Base-by-base conservation (phyloP, 768 basidiomycete species). In the Amanita rimosa region DNA sequence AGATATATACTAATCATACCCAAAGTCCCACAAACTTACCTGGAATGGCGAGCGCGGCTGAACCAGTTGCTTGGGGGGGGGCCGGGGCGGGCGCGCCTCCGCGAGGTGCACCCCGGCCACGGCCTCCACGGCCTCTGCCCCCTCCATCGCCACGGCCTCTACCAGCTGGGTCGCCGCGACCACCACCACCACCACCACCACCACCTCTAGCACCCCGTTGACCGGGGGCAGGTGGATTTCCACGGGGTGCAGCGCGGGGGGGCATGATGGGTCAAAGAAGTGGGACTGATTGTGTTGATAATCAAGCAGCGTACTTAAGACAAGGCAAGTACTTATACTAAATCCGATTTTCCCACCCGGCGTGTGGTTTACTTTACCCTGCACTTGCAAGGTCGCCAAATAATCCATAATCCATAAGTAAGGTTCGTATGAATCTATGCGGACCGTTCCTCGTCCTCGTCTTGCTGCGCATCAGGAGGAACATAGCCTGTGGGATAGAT, bases 31-130 rank as follows among this genome's bases (percentile, higher is more conserved):
- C 33, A 8, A 34, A 43, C 48, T 41, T 50, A 42, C 59, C 58
- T 50, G 63, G 57, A 41, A 57, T 49, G 45, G 56, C 46, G 58
- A 52, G 50, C 4, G 52, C 27, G 8, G 26, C 26, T 43, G 26
- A n/a, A 27, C 57, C 50, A 45, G 43, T 29, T 31, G 59, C 53
- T 55, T 54, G 59, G 31, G n/a, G 44, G 59, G 17, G 44, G 26
- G 11, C 45, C 10, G 52, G 46, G 11, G 3, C 16, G 10, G 29
- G 27, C 9, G 50, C 55, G 51, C 49, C 58, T 29, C 60, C 58
- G 57, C 49, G 36, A 48, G 58, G 36, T 17, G 47, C 37, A n/a
- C 47, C 47, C 31, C 33, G 22, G 13, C 31, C 31, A 31, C 31
- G 31, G 11, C 29, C 29, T 11, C 29, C 29, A 11, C 29, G 9